Base-by-base conservation (phyloP, 2,329 filamentous ascomycete genomes). In the Alternaria consortialis region DNA sequence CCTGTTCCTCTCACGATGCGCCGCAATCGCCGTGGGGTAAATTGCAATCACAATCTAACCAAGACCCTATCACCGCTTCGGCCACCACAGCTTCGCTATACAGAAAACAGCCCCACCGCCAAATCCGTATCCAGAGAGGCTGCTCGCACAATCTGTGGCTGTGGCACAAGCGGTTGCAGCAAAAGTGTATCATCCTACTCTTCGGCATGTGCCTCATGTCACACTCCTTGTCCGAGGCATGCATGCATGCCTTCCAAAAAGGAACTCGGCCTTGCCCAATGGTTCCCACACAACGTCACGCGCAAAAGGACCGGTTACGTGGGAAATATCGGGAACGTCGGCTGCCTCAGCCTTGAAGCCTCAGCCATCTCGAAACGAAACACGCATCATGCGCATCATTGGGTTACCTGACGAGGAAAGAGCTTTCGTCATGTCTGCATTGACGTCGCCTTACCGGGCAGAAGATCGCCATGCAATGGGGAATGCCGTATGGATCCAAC, bases 211-310 rank as follows among this genome's bases (percentile, higher is more conserved):
- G 55, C 57, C 57, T 48, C 62, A 68, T 71, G 73, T 66, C 68
- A 66, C 71, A 65, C 63, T 69, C 63, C 65, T 58, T 62, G 71
- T 74, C 68, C 66, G 68, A 73, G 58, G 64, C 63, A 47, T 56
- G 62, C 65, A 66, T 52, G 64, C 64, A 64, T 42, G 44, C 17
- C 37, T 58, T 56, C 46, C 5, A 37, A 63, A 53, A 40, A 37
- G 55, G 44, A 31, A 32, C 7, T 50, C 11, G 44, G 13, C 23
- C 11, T 31, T 51, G 23, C 40, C 56, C 20, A 42, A 31, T 47
- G n/a, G 32, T 58, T 51, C 25, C 40, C 40, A 31, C 32, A 58
- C 58, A 39, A 54, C 55, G 60, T 65, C 60, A 62, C 50, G 40
- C 43, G 32, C 27, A 36, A 53, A 51, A 52, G 54, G 34, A 20